Percentiles rank a stretch among this genome's conserved stretches.
Evolutionary conservation across 176 grass and related monocot genomes (phyloP).

Genomic region (Otatea glauca): DNA sequence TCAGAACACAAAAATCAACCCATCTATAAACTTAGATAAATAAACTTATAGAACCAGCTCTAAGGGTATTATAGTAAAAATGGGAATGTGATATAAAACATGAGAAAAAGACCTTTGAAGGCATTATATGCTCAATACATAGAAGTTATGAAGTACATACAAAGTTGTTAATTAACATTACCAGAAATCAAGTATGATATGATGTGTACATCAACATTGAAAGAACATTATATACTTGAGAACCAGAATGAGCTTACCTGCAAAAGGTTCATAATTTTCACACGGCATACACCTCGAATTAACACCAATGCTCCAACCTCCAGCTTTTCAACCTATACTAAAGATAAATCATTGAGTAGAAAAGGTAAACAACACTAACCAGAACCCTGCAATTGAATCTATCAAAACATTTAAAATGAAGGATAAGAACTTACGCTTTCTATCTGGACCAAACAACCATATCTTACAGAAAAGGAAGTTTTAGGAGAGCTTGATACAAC

Average conservation of each 20-base stretch:
- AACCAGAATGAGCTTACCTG: constrained; percentile 54
- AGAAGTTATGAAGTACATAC: constrained; percentile 4
- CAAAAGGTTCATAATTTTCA: constrained; percentile 76
- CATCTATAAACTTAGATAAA: background rate
- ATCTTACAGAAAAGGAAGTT: constrained; percentile 80
- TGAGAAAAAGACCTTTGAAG: background rate
- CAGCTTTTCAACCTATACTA: constrained; percentile 82
- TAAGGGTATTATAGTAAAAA: background rate
- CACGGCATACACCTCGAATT: constrained; percentile 87
- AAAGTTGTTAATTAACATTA: constrained; percentile 10
- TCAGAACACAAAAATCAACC: constrained; percentile 21
- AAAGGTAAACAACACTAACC: constrained; percentile 25
- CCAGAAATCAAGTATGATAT: background rate
- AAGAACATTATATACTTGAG: constrained; percentile 10
- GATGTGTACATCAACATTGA: constrained; percentile 6
- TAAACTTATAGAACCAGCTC: background rate
- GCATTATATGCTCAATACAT: background rate
- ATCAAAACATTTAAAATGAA: background rate
- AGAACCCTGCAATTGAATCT: constrained; percentile 30
- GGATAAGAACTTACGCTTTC: constrained; percentile 70
- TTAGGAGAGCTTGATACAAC: constrained; percentile 57
- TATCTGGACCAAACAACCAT: constrained; percentile 87
- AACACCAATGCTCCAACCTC: constrained; percentile 82
- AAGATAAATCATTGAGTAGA: constrained; percentile 47
- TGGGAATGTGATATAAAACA: background rate